Percentiles rank a stretch among this genome's conserved stretches.
Evolutionary conservation across 2,329 filamentous ascomycete genomes (phyloP).

Genomic region (Lasiodiplodia gonubiensis): DNA sequence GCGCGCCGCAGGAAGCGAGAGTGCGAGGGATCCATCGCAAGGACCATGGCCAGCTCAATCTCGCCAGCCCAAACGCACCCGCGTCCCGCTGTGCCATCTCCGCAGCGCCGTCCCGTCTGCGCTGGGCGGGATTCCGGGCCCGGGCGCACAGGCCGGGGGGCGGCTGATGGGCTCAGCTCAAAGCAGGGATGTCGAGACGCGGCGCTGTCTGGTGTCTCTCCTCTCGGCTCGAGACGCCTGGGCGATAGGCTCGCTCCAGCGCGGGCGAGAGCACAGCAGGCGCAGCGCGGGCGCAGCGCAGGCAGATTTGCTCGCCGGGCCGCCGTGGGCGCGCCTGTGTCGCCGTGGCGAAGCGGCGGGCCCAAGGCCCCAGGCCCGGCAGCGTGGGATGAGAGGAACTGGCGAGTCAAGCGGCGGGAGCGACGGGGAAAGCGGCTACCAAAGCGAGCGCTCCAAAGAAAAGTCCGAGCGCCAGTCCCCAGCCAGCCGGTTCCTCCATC

Average conservation of each 20-base stretch:
- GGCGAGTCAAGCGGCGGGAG: conserved; percentile 22
- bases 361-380: background rate
- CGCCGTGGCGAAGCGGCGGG: conserved; percentile 17
- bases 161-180: conserved; percentile 14
- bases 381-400: conserved; percentile 8
- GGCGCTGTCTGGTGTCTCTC: conserved; percentile 24
- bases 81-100: conserved; percentile 17
- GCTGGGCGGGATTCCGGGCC: conserved; percentile 16
- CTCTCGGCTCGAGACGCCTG: conserved; percentile 21
- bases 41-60: conserved; percentile 10
- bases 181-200: conserved; percentile 22
- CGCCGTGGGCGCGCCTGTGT: background rate
- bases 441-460: conserved; percentile 6
- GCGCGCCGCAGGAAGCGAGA: conserved; percentile 22
- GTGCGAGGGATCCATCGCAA: conserved; percentile 10
- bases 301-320: background rate
- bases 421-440: conserved; percentile 10
- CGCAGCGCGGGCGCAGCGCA: conserved; percentile 8
- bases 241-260: conserved; percentile 12
- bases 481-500: conserved; percentile 13
- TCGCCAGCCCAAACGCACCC: conserved; percentile 21
- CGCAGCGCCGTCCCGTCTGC: conserved; percentile 22
- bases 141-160: conserved; percentile 3
- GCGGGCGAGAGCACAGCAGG: conserved; percentile 8
- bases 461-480: conserved; percentile 22